Conservation (phyloP, 2,329 filamentous ascomycete genomes). For the Colletotrichum paranaense region DNA sequence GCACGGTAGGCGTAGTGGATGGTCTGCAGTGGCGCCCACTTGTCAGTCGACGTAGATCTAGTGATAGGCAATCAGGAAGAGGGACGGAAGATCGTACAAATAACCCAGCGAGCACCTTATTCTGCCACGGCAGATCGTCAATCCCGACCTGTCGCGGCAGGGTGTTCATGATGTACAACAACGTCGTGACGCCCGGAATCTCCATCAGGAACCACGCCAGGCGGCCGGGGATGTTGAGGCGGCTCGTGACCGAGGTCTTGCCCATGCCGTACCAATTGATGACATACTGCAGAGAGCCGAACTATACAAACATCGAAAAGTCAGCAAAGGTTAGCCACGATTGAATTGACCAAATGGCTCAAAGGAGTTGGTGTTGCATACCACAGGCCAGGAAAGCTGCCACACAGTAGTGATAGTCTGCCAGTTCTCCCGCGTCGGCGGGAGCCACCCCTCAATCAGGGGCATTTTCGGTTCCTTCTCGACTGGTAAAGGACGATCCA, state of each 20-base stretch:
- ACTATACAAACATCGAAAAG: slow-evolving; percentile 56
- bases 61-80: background rate
- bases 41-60: background rate
- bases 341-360: background rate
- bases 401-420: slow-evolving; percentile 63
- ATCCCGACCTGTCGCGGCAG: slow-evolving; percentile 71
- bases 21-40: slow-evolving; percentile 55
- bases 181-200: slow-evolving; percentile 77
- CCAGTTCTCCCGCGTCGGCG: slow-evolving; percentile 69
- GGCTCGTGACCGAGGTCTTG: slow-evolving; percentile 83
- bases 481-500: too few relatives aligned
- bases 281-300: slow-evolving; percentile 80
- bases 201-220: slow-evolving; percentile 93
- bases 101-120: slow-evolving; percentile 78
- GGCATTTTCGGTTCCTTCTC: slow-evolving; percentile 49
- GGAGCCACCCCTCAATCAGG: slow-evolving; percentile 65
- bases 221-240: slow-evolving; percentile 88
- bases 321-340: background rate
- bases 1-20: slow-evolving; percentile 95
- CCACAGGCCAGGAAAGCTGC: slow-evolving; percentile 63
- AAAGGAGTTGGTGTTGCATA: slow-evolving; percentile 44
- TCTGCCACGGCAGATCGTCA: slow-evolving; percentile 76
- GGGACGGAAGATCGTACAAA: slow-evolving; percentile 58
- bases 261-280: slow-evolving; percentile 89
- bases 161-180: slow-evolving; percentile 82